phyloP scores from a whole-genome alignment of 257 asterid species.

The Cruciata laevipes region DNA sequence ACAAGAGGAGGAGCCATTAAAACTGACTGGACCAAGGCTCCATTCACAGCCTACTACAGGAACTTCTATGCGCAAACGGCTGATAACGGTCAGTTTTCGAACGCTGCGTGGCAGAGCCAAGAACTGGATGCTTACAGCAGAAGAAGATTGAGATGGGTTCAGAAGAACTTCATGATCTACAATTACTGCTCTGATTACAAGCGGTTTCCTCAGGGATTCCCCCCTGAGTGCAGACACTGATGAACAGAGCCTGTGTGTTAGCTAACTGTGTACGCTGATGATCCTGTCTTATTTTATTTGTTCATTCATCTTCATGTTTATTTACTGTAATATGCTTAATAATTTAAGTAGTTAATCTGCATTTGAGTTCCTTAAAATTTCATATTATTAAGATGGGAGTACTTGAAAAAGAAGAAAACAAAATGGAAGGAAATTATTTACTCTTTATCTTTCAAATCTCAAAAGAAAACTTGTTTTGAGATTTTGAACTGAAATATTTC shows the following conservation, averaged over 20 bases:
- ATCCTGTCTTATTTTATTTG: background rate
- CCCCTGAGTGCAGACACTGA: conserved; percentile 41
- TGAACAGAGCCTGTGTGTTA: background rate
- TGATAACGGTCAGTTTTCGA: conserved; percentile 26
- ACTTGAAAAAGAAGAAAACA: too few relatives aligned
- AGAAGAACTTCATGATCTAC: conserved; percentile 78
- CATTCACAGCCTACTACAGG: conserved; percentile 72
- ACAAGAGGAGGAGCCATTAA: conserved; percentile 78
- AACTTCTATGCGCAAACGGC: conserved; percentile 49
- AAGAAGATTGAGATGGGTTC: conserved; percentile 86
- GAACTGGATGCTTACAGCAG: conserved; percentile 62
- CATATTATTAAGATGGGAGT: background rate
- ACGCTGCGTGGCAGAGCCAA: conserved; percentile 47
- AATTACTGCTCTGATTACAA: conserved; percentile 59
- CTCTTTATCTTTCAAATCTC: too few relatives aligned
- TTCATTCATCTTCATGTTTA: background rate
- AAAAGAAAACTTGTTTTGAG: too few relatives aligned
- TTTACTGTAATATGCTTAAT: background rate
- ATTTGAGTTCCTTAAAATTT: background rate
- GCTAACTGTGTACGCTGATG: background rate
- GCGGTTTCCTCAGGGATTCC: conserved; percentile 61
- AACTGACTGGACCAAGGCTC: conserved; percentile 78
- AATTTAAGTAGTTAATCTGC: background rate
- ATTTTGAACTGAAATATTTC: too few relatives aligned
- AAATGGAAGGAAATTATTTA: too few relatives aligned